These are phyloP conservation scores for Allantophomopsis lycopodina DNA, from an alignment of 2,329 filamentous ascomycete genomes.

Conservation along the genomic window DNA sequence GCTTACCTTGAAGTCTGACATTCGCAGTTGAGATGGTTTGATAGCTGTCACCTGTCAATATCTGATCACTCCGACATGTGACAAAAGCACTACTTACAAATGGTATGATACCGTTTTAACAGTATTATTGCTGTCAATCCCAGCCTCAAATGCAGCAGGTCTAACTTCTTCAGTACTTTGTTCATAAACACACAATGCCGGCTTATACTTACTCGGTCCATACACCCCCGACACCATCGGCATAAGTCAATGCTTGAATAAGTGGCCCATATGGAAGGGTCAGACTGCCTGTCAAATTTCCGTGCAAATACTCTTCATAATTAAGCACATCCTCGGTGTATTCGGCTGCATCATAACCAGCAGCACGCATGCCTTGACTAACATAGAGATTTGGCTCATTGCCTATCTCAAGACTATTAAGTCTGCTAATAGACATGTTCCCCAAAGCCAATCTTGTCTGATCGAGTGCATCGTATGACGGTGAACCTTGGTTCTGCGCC, in stretches of 20 bases:
- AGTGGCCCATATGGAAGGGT: neutral
- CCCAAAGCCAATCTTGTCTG: constrained; percentile 9
- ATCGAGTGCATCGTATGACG: constrained; percentile 7
- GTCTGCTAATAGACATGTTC: constrained; percentile 4
- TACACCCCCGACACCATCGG: constrained; percentile 1
- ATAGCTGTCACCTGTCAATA: too few relatives aligned
- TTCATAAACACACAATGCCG: too few relatives aligned
- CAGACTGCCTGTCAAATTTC: constrained; percentile 27
- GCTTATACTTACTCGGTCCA: constrained; percentile 3
- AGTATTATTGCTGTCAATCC: neutral
- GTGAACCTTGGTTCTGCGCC: constrained; percentile 11
- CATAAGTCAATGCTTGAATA: too few relatives aligned
- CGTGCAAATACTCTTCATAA: constrained; percentile 25
- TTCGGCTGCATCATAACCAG: neutral
- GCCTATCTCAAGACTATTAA: constrained; percentile 11
- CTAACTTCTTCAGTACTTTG: neutral
- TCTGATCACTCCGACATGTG: neutral
- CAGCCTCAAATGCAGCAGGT: neutral
- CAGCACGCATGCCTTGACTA: neutral
- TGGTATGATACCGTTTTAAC: neutral
- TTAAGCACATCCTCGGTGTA: too few relatives aligned
- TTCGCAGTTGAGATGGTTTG: too few relatives aligned
- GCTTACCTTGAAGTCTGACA: neutral
- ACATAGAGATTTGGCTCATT: constrained; percentile 13
- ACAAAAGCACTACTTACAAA: constrained; percentile 28